phyloP scores from a whole-genome alignment of 257 asterid genomes.

The Lithospermum erythrorhizon region DNA sequence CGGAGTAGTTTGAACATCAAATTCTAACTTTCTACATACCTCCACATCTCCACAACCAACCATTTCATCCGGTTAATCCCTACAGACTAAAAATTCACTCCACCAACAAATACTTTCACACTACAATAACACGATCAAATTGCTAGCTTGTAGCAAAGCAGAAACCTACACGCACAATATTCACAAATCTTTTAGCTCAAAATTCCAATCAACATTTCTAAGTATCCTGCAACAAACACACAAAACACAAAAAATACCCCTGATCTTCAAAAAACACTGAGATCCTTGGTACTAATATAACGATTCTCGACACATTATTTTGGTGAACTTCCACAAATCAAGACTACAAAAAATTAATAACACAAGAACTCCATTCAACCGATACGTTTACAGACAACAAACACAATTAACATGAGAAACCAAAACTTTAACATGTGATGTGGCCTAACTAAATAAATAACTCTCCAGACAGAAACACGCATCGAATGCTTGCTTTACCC shows the following conservation, averaged over 20 bases:
- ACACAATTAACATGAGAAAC: conserved; percentile 13
- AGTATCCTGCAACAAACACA: background rate
- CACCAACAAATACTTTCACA: no score
- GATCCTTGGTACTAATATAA: background rate
- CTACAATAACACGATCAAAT: no score
- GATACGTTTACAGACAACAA: background rate
- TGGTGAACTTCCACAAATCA: background rate
- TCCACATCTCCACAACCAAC: conserved; percentile 30
- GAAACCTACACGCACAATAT: no score
- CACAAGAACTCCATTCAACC: background rate
- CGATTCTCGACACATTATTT: background rate
- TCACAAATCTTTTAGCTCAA: background rate
- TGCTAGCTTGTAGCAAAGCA: no score
- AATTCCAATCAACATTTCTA: background rate
- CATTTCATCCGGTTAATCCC: conserved; percentile 31
- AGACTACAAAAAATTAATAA: background rate
- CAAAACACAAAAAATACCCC: background rate
- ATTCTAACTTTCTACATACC: conserved; percentile 17
- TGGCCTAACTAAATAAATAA: conserved; percentile 9
- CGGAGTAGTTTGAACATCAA: conserved; percentile 14
- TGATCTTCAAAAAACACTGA: conserved; percentile 8
- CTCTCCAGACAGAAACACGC: conserved; percentile 34
- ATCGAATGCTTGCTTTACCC: conserved; percentile 20
- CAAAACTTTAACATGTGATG: conserved; percentile 9
- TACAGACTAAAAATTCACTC: conserved; percentile 3